Evolutionary conservation across 768 basidiomycete genomes (phyloP), one percentile per base, ranked within the genome.

Genomic region (Mrakia gelida): DNA sequence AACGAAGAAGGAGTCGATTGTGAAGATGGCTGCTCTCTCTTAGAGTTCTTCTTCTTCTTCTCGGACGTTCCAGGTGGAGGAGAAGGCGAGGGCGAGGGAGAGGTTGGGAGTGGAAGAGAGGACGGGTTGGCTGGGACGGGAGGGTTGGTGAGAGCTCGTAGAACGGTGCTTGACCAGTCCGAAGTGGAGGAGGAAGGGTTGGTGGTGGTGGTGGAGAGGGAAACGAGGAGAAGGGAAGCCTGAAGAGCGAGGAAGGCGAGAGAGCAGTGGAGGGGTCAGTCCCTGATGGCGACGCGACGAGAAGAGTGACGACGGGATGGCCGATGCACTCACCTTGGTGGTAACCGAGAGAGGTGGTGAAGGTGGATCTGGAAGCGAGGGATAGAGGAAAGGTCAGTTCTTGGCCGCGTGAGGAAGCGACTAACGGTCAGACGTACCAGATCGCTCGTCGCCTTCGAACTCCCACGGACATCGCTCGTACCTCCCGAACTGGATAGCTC

Each of bases 401-500:
- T 28, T 8, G 34, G 38, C 1, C 7, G 65, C n/a, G 65, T 7
- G 10, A 38, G 34, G 32, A 38, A 34, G 30, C 2, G 38, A 38
- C 5, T 1, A 30, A 38, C 13, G 30, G 34, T 1, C 16, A 65
- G 13, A 65, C 16, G 18, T 9, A 49, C 49, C 65, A 38, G 65
- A 67, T 15, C 34, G n/a, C 10, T 41, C 13, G 43, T 71, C 34
- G 49, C 68, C 43, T 28, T 71, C 68, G 43, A 71, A 43, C 28
- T 43, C 68, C 68, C 68, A 71, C 5, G 68, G 68, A 71, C 68
- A 71, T 21, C 68, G 34, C n/a, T 71, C 68, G 34, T 43, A 71
- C 28, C 68, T 34, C 4, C 68, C 68, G 34, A 71, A 71, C 6
- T 41, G 68, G 7, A 71, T 45, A 16, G 34, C 43, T 41, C 68